These are phyloP conservation scores for Colletotrichum sp. DNA, from an alignment of 2,329 filamentous ascomycete species.

Conservation along the genomic window DNA sequence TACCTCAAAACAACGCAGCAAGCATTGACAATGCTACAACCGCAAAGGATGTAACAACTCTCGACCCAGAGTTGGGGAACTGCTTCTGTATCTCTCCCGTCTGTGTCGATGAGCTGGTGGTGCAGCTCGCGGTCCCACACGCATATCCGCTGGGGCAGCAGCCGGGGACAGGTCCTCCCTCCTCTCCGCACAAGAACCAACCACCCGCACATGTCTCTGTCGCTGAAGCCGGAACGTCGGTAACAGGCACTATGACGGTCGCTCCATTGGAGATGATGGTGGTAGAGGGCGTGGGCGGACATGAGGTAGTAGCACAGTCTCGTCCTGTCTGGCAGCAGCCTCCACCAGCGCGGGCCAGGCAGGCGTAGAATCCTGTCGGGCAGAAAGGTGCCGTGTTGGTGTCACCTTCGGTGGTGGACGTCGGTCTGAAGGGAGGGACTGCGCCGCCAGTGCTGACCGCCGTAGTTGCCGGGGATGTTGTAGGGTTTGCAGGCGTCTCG, in stretches of 20 bases:
- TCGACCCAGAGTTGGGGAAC: slow-evolving; percentile 35
- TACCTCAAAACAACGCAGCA: background rate
- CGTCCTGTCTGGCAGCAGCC: slow-evolving; percentile 87
- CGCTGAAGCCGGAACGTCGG: slow-evolving; percentile 46
- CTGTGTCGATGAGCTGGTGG: slow-evolving; percentile 54
- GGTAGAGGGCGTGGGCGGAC: slow-evolving; percentile 64
- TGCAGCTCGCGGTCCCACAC: slow-evolving; percentile 78
- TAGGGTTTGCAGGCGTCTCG: slow-evolving; percentile 41
- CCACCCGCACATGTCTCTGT: slow-evolving; percentile 71
- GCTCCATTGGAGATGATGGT: slow-evolving; percentile 71
- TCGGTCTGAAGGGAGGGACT: slow-evolving; percentile 53
- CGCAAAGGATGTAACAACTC: background rate
- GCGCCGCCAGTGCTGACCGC: slow-evolving; percentile 43
- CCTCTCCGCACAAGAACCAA: slow-evolving; percentile 74
- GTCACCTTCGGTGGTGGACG: slow-evolving; percentile 38
- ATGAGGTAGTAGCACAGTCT: slow-evolving; percentile 82
- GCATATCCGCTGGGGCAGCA: slow-evolving; percentile 83
- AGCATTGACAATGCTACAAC: background rate
- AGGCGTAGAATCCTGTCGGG: slow-evolving; percentile 91
- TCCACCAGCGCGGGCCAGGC: slow-evolving; percentile 81
- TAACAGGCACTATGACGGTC: slow-evolving; percentile 72
- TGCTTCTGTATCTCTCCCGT: slow-evolving; percentile 64
- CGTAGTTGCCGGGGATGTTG: slow-evolving; percentile 41
- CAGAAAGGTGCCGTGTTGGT: slow-evolving; percentile 52
- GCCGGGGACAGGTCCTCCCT: slow-evolving; percentile 68